phyloP scores from a whole-genome alignment of 148 eudicot genomes.

The Vaccinium myrtillus region DNA sequence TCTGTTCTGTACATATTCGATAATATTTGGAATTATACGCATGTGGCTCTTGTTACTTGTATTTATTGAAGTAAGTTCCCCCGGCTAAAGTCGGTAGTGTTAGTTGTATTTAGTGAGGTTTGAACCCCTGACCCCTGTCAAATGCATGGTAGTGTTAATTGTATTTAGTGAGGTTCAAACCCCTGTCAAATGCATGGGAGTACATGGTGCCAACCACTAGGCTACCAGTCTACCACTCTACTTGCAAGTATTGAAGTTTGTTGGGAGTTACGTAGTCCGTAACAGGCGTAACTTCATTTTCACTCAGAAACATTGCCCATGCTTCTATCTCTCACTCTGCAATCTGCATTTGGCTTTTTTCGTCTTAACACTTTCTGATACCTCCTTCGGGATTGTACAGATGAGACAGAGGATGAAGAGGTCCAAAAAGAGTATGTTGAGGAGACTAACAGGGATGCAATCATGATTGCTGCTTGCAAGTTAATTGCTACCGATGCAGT shows the following conservation, averaged over 20 bases:
- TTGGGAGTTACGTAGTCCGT: not conserved
- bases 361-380: not conserved
- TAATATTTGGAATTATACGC: not conserved
- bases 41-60: not conserved
- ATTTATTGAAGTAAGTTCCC: too few species aligned
- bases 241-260: not conserved
- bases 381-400: slow-evolving; percentile 30
- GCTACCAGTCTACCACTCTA: too few species aligned
- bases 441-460: slow-evolving; percentile 75
- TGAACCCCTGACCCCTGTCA: too few species aligned
- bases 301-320: not conserved
- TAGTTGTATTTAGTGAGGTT: too few species aligned
- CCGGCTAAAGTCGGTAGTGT: too few species aligned
- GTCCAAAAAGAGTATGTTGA: slow-evolving; percentile 80
- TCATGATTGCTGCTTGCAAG: slow-evolving; percentile 77
- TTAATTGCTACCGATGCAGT: slow-evolving; percentile 65
- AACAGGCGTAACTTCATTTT: not conserved
- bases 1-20: not conserved
- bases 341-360: slow-evolving; percentile 1
- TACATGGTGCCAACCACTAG: too few species aligned
- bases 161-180: too few species aligned
- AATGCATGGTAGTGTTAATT: too few species aligned
- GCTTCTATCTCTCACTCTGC: not conserved
- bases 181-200: too few species aligned
- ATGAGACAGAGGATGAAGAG: slow-evolving; percentile 77